Percentiles rank a stretch among this genome's conserved stretches.
Conservation (phyloP, 2,329 filamentous ascomycete genomes). For the Arthrinium puccinioides region DNA sequence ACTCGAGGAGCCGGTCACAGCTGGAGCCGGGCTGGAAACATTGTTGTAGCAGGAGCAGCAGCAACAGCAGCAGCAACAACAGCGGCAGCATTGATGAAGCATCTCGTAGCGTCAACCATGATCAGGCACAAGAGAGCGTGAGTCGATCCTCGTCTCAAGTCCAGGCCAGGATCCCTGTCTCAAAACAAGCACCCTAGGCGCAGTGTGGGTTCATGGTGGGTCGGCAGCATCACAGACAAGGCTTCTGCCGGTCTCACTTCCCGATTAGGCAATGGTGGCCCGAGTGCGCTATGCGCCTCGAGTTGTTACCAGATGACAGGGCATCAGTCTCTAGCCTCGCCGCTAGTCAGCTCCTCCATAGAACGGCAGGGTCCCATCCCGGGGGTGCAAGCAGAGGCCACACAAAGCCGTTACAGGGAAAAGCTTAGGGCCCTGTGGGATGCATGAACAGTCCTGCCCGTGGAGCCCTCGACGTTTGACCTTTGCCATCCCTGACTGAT, state of each 20-base stretch:
- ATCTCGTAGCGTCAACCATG: constrained; percentile 26
- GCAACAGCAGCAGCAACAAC: constrained; percentile 13
- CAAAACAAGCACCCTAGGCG: constrained; percentile 19
- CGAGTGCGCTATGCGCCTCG: constrained; percentile 18
- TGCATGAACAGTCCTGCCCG: constrained; percentile 18
- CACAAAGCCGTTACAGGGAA: neutral
- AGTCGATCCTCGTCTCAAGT: constrained; percentile 39
- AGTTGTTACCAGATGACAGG: no score
- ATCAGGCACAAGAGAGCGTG: constrained; percentile 24
- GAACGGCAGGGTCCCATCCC: no score
- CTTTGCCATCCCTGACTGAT: constrained; percentile 28
- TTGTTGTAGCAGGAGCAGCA: no score
- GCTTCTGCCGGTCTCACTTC: constrained; percentile 21
- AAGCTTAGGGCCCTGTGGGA: constrained; percentile 3
- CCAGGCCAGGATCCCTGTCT: constrained; percentile 21
- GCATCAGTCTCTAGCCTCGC: no score
- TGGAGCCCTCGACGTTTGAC: constrained; percentile 32
- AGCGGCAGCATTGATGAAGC: constrained; percentile 25
- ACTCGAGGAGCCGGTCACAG: constrained; percentile 40
- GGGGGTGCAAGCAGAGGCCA: no score
- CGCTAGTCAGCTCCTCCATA: no score
- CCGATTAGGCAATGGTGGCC: constrained; percentile 22
- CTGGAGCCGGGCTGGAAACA: constrained; percentile 25
- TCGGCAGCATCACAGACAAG: no score
- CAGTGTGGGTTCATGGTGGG: constrained; percentile 18